phyloP scores from a whole-genome alignment of 2,329 filamentous ascomycete genomes.

The Talaromyces sp. region DNA sequence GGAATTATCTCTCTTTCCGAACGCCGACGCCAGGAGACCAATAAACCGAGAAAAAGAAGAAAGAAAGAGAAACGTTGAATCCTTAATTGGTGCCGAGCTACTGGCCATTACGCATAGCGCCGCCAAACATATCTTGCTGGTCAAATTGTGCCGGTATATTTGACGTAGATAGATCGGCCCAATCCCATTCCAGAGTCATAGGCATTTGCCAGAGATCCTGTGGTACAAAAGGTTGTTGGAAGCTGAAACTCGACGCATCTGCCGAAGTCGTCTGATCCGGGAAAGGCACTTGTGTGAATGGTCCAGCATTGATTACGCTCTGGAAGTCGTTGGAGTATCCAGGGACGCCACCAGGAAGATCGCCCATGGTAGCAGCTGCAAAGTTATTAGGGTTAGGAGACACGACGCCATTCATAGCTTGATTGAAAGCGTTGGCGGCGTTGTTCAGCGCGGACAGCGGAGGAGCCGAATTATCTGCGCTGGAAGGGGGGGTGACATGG shows the following conservation, averaged over 20 bases:
- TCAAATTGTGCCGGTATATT: constrained; percentile 31
- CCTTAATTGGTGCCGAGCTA: not conserved
- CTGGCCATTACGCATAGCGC: constrained; percentile 17
- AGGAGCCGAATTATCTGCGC: constrained; percentile 1
- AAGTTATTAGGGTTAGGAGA: constrained; percentile 18
- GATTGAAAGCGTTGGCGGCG: not conserved
- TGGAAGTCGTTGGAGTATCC: constrained; percentile 30
- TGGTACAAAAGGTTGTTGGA: constrained; percentile 78
- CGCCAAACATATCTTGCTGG: constrained; percentile 16
- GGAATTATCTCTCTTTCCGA: not conserved
- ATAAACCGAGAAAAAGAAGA: not conserved
- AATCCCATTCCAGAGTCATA: constrained; percentile 92
- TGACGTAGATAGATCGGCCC: constrained; percentile 46
- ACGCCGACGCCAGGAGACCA: not conserved
- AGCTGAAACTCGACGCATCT: constrained; percentile 2
- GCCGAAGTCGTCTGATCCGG: constrained; percentile 19
- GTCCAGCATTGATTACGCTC: constrained; percentile 33
- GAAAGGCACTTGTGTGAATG: constrained; percentile 26
- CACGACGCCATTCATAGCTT: not conserved
- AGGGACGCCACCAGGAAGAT: constrained; percentile 23
- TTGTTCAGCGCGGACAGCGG: not conserved
- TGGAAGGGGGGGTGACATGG: constrained; percentile 3
- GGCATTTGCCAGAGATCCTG: constrained; percentile 94
- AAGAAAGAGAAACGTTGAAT: not conserved
- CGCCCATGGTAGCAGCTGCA: constrained; percentile 17